Evolutionary conservation across 1,139 yeast genomes (phyloP).

Genomic region (Geotrichum bryndzae): DNA sequence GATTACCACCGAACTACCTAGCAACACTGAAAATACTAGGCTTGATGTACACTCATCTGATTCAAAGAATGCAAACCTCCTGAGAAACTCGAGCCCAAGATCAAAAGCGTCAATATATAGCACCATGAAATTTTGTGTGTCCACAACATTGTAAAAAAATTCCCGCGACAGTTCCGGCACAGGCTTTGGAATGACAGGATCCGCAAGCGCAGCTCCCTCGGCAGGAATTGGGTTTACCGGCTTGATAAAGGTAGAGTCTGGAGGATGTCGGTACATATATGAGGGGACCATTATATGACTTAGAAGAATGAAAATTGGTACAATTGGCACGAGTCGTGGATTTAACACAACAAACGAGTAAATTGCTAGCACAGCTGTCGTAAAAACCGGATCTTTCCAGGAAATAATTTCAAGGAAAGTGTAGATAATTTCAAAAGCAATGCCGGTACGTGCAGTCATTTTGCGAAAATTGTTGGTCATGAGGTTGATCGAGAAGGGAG

Average conservation of each 20-base stretch:
- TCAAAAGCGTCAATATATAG: slow-evolving; percentile 63
- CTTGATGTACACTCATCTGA: slow-evolving; percentile 59
- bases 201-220: slow-evolving; percentile 46
- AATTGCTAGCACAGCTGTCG: slow-evolving; percentile 53
- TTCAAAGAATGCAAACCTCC: slow-evolving; percentile 57
- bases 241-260: slow-evolving; percentile 22
- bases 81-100: slow-evolving; percentile 43
- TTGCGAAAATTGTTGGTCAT: slow-evolving; percentile 67
- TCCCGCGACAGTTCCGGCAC: slow-evolving; percentile 76
- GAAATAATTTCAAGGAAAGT: slow-evolving; percentile 51
- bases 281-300: slow-evolving; percentile 64
- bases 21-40: slow-evolving; percentile 35
- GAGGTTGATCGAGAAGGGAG: slow-evolving; percentile 60
- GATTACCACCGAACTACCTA: slow-evolving; percentile 35
- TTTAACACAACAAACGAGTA: slow-evolving; percentile 55
- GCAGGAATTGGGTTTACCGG: slow-evolving; percentile 29
- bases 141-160: slow-evolving; percentile 71
- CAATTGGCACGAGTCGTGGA: slow-evolving; percentile 49
- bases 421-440: slow-evolving; percentile 43
- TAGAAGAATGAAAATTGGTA: slow-evolving; percentile 52
- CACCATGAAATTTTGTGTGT: slow-evolving; percentile 78
- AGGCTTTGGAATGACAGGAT: slow-evolving; percentile 56
- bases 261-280: slow-evolving; percentile 46
- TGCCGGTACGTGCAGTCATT: slow-evolving; percentile 52
- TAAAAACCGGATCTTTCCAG: slow-evolving; percentile 62